Percentiles rank a stretch among this genome's conserved stretches.
Evolutionary conservation across 2,329 filamentous ascomycete species (phyloP).

Genomic region (Talaromyces islandicus): DNA sequence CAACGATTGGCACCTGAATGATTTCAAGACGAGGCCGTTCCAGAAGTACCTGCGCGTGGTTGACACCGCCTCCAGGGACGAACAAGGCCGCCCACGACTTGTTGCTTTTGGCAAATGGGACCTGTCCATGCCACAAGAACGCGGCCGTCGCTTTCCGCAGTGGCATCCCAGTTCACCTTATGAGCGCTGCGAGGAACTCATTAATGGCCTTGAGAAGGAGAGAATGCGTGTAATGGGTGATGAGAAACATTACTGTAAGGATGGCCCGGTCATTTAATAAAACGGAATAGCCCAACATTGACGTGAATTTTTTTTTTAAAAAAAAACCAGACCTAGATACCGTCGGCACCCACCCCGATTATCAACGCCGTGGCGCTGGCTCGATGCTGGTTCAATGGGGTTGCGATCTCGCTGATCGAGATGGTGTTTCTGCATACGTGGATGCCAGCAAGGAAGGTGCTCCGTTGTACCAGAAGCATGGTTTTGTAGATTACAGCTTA

Average conservation of each 20-base stretch:
- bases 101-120: constrained; percentile 27
- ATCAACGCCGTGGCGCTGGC: constrained; percentile 37
- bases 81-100: constrained; percentile 12
- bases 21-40: constrained; percentile 19
- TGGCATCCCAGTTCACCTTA: constrained; percentile 19
- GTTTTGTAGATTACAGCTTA: constrained; percentile 30
- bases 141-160: constrained; percentile 22
- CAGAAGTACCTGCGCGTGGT: constrained; percentile 23
- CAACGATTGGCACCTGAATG: constrained; percentile 14
- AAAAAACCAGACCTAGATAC: constrained; percentile 27
- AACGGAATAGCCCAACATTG: constrained; percentile 1
- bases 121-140: constrained; percentile 16
- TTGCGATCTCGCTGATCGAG: constrained; percentile 29
- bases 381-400: constrained; percentile 34
- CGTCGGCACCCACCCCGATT: constrained; percentile 38
- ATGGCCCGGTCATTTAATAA: neutral
- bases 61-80: constrained; percentile 14
- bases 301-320: neutral
- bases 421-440: constrained; percentile 31
- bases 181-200: constrained; percentile 15
- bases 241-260: constrained; percentile 22
- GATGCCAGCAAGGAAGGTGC: constrained; percentile 32
- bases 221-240: constrained; percentile 19
- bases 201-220: constrained; percentile 16
- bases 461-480: constrained; percentile 33